Conservation (phyloP, 2,329 filamentous ascomycete genomes). For the Curvularia lunata region DNA sequence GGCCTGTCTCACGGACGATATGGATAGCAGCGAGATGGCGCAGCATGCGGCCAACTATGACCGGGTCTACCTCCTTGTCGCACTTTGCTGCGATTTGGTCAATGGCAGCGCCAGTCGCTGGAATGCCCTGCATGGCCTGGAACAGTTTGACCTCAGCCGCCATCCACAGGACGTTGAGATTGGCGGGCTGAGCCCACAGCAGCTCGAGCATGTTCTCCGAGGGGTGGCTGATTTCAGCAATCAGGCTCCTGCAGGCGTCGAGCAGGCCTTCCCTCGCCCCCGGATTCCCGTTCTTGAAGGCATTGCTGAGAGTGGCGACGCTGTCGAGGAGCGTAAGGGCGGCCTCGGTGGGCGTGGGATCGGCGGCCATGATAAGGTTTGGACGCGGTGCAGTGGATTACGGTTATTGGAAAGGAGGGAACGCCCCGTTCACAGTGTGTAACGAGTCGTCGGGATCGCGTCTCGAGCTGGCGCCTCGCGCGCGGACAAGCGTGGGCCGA, state of each 20-base stretch:
- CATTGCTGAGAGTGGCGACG: constrained; percentile 27
- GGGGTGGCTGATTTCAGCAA: constrained; percentile 33
- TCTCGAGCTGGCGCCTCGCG: background rate
- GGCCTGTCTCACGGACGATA: constrained; percentile 27
- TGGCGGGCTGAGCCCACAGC: constrained; percentile 34
- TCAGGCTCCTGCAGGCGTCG: constrained; percentile 29
- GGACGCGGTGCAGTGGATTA: background rate
- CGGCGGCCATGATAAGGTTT: constrained; percentile 8
- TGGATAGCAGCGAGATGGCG: constrained; percentile 38
- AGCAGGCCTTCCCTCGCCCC: constrained; percentile 31
- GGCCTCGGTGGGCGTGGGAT: constrained; percentile 4
- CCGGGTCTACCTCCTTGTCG: constrained; percentile 20
- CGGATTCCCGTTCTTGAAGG: constrained; percentile 21
- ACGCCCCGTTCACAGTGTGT: background rate
- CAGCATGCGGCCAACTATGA: constrained; percentile 37
- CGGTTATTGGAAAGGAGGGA: background rate
- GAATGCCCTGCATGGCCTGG: constrained; percentile 24
- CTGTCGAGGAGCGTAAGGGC: constrained; percentile 29
- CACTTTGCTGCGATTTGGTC: constrained; percentile 25
- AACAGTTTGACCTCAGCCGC: constrained; percentile 33
- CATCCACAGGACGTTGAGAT: constrained; percentile 29
- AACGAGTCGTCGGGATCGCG: background rate
- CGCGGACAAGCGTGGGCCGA: constrained; percentile 1
- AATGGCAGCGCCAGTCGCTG: constrained; percentile 17
- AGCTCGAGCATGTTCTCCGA: constrained; percentile 30